Percentiles rank a stretch among this genome's conserved stretches.
Conservation (phyloP, 2,329 filamentous ascomycete genomes). For the Capronia americana region DNA sequence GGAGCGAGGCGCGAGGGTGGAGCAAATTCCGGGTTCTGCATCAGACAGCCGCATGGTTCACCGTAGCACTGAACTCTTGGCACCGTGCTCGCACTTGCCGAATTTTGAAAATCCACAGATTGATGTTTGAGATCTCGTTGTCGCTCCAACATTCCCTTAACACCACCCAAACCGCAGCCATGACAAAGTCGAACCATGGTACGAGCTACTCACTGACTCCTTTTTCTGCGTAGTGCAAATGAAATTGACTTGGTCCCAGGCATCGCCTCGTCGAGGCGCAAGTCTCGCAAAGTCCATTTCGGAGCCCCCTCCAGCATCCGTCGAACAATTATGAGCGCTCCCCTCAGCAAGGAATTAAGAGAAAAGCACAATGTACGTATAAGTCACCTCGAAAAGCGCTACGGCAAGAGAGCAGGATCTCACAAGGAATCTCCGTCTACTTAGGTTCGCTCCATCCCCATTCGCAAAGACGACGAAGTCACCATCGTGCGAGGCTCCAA, state of each 20-base stretch:
- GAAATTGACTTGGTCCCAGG: constrained; percentile 39
- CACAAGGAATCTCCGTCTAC: constrained; percentile 20
- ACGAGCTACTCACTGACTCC: constrained; percentile 2
- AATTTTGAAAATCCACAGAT: constrained; percentile 23
- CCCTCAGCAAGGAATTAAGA: constrained; percentile 93
- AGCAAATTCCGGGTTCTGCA: background rate
- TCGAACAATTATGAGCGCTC: constrained; percentile 96
- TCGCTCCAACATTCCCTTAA: constrained; percentile 27
- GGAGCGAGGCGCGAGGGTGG: constrained; percentile 10
- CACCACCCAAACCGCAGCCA: constrained; percentile 28
- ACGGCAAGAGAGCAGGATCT: constrained; percentile 3
- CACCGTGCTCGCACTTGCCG: constrained; percentile 16
- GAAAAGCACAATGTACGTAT: constrained; percentile 95
- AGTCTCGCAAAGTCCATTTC: constrained; percentile 99
- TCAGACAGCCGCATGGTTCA: background rate
- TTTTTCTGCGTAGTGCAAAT: background rate
- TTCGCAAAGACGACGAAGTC: constrained; percentile 98
- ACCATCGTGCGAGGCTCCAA: constrained; percentile 87
- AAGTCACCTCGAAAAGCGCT: background rate
- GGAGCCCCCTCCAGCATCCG: constrained; percentile 90
- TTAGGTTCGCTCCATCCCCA: constrained; percentile 90
- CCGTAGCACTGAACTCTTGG: constrained; percentile 29
- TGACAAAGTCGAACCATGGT: constrained; percentile 37
- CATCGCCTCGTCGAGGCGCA: constrained; percentile 80
- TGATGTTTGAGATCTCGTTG: constrained; percentile 14